A percentile compares a stretch with the other conserved stretches of the same genome.
These are phyloP conservation scores for Cardamine resedifolia DNA, from an alignment of 345 rosid species.

Conservation along the genomic window DNA sequence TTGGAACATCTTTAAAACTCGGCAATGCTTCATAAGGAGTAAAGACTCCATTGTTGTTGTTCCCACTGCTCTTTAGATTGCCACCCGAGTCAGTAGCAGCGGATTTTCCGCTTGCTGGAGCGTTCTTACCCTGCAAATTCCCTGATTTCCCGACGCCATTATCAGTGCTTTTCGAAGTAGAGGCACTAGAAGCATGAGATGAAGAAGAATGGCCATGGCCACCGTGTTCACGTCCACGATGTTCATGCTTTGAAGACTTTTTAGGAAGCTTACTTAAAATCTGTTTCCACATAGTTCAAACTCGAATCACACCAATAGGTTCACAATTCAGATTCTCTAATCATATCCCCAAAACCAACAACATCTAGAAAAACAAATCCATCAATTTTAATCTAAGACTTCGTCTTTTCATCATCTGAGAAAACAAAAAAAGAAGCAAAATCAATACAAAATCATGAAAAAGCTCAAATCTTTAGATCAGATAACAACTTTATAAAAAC, in stretches of 20 bases:
- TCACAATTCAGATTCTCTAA: conserved; percentile 25
- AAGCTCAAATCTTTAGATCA: conserved; percentile 33
- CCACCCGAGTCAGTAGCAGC: conserved; percentile 45
- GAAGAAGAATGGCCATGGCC: conserved; percentile 43
- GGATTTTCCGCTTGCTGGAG: conserved; percentile 30
- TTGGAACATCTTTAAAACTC: conserved; percentile 59
- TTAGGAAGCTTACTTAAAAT: conserved; percentile 82
- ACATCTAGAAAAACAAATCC: conserved; percentile 21
- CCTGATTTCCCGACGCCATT: conserved; percentile 28
- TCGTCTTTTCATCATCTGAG: conserved; percentile 20
- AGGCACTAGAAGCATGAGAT: conserved; percentile 37
- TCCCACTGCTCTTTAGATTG: conserved; percentile 44
- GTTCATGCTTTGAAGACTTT: conserved; percentile 69
- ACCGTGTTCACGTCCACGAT: conserved; percentile 55
- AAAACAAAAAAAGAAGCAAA: background rate
- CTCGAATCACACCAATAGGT: background rate
- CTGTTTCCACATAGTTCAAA: conserved; percentile 67
- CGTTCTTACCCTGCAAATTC: conserved; percentile 21
- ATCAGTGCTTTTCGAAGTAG: conserved; percentile 47
- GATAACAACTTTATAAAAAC: conserved; percentile 19
- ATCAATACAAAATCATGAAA: background rate
- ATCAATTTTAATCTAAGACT: background rate
- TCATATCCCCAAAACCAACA: conserved; percentile 1
- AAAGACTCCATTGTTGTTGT: conserved; percentile 28
- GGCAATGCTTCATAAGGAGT: conserved; percentile 60